Conservation (phyloP, 805 yeast genomes). For the Candida piceae region DNA sequence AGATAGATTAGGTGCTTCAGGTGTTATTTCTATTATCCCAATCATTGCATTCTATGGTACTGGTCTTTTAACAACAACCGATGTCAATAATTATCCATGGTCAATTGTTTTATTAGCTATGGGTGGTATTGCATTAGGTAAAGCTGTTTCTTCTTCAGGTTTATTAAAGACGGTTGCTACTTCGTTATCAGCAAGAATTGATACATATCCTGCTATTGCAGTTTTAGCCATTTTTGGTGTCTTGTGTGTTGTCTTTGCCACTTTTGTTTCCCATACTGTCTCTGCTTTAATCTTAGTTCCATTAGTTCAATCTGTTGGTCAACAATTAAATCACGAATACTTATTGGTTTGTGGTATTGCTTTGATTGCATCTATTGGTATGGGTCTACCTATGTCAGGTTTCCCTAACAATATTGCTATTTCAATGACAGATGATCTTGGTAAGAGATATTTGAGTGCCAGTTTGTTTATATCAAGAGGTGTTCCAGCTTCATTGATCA, state of each 20-base stretch:
- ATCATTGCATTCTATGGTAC: constrained; percentile 45
- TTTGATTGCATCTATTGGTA: constrained; percentile 48
- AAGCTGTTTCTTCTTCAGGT: constrained; percentile 46
- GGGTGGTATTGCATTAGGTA: constrained; percentile 53
- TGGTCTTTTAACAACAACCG: constrained; percentile 42
- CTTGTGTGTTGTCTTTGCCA: constrained; percentile 46
- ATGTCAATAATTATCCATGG: constrained; percentile 50
- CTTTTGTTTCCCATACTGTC: constrained; percentile 52
- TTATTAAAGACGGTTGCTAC: constrained; percentile 41
- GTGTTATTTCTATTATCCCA: constrained; percentile 44
- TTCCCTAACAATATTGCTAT: constrained; percentile 56
- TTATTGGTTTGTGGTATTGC: constrained; percentile 46
- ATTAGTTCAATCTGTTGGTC: constrained; percentile 45
- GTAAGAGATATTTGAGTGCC: constrained; percentile 45
- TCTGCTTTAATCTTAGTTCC: constrained; percentile 50
- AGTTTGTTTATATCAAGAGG: constrained; percentile 48
- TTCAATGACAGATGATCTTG: constrained; percentile 50
- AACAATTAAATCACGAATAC: constrained; percentile 40
- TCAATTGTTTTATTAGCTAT: constrained; percentile 48
- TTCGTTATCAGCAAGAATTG: constrained; percentile 38
- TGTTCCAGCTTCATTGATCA: constrained; percentile 44
- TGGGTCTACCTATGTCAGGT: constrained; percentile 47
- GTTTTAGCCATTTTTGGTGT: constrained; percentile 45
- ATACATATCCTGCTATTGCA: constrained; percentile 38
- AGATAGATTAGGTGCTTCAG: constrained; percentile 42